These are phyloP conservation scores for Nelumbo lutea DNA, from an alignment of 164 flowering plant genomes.

Conservation along the genomic window DNA sequence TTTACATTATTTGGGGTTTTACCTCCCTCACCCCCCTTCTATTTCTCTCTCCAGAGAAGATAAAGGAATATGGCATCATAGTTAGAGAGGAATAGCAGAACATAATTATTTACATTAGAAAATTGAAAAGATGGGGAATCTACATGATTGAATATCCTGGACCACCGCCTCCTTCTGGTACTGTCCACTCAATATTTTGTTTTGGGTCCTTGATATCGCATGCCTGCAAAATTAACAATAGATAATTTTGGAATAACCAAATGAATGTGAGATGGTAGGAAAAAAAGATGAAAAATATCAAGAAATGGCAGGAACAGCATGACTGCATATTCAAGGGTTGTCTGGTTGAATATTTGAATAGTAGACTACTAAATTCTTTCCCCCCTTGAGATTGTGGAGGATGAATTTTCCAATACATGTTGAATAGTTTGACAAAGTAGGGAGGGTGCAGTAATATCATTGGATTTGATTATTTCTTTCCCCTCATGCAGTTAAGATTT, in stretches of 20 bases:
- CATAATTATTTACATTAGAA: background rate
- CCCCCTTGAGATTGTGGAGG: too few relatives aligned
- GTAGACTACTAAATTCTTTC: background rate
- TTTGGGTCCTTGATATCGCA: constrained; percentile 97
- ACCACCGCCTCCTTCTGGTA: constrained; percentile 97
- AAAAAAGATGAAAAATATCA: background rate
- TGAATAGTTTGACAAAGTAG: too few relatives aligned
- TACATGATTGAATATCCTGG: constrained; percentile 90
- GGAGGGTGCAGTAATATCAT: too few relatives aligned
- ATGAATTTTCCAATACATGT: too few relatives aligned
- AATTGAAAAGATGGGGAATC: background rate
- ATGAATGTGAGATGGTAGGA: background rate
- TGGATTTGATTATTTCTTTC: too few relatives aligned
- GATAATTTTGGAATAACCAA: background rate
- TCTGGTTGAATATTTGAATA: background rate
- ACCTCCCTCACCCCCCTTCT: too few relatives aligned
- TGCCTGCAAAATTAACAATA: constrained; percentile 44
- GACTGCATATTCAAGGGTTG: background rate
- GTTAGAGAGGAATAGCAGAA: too few relatives aligned
- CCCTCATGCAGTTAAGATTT: too few relatives aligned
- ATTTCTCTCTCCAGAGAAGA: too few relatives aligned
- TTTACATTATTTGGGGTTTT: too few relatives aligned
- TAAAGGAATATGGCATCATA: too few relatives aligned
- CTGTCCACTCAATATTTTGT: constrained; percentile 95
- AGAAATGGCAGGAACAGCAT: too few relatives aligned